A percentile compares a stretch with the other conserved stretches of the same genome.
Evolutionary conservation across 805 yeast species (phyloP).

Genomic region (Blastobotrys attinorum): DNA sequence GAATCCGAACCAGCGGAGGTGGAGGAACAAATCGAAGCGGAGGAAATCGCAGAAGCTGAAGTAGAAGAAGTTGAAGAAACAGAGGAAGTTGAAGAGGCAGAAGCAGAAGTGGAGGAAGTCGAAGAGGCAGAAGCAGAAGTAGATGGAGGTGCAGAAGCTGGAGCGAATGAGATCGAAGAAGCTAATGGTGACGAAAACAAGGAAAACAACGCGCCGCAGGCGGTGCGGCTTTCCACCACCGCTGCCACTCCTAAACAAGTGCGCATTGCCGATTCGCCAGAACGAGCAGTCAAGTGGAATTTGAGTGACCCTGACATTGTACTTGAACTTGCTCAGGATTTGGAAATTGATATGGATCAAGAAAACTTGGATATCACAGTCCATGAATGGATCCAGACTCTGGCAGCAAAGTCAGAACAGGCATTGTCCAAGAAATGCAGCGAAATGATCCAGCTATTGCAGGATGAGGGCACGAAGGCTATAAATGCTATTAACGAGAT

Average conservation of each 20-base stretch:
- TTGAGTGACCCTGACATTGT: conserved; percentile 27
- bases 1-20: conserved; percentile 1
- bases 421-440: conserved; percentile 41
- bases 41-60: conserved; percentile 2
- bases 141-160: not conserved
- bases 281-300: conserved; percentile 9
- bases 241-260: conserved; percentile 1
- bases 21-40: not conserved
- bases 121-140: conserved; percentile 4
- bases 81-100: not conserved
- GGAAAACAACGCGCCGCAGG: not conserved
- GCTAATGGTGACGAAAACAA: conserved; percentile 1
- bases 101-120: not conserved
- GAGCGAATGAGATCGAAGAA: not conserved
- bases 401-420: conserved; percentile 46
- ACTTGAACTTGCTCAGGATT: conserved; percentile 28
- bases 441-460: conserved; percentile 41
- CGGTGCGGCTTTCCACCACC: not conserved
- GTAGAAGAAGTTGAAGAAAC: conserved; percentile 1
- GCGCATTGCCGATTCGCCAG: conserved; percentile 2
- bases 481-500: conserved; percentile 23
- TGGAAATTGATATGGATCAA: conserved; percentile 15
- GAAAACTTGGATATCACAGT: conserved; percentile 62
- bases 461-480: conserved; percentile 44
- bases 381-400: conserved; percentile 56